These are phyloP conservation scores for Lepidium aucheri DNA, from an alignment of 345 rosid species.

Conservation along the genomic window DNA sequence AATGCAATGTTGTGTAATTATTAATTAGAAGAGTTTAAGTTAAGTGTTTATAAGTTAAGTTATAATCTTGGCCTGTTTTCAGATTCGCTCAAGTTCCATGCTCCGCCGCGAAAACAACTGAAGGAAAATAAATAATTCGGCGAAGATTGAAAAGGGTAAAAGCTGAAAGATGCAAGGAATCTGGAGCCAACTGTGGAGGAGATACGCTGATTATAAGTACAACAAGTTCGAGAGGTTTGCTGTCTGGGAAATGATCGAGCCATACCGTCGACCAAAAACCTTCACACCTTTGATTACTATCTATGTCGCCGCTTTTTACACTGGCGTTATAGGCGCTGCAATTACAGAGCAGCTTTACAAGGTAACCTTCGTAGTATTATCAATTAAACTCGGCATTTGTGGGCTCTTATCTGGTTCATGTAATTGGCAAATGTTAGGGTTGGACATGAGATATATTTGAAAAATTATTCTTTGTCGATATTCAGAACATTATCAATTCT, in stretches of 20 bases:
- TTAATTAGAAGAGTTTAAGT: no score
- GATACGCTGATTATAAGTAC: slow-evolving; percentile 67
- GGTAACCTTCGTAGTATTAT: slow-evolving; percentile 21
- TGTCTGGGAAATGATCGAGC: slow-evolving; percentile 87
- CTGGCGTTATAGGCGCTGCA: slow-evolving; percentile 80
- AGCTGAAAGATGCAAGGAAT: slow-evolving; percentile 27
- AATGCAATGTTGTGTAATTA: no score
- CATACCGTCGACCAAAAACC: slow-evolving; percentile 72
- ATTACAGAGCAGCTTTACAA: slow-evolving; percentile 84
- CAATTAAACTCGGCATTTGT: background rate
- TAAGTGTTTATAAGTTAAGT: no score
- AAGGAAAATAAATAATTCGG: background rate
- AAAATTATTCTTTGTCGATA: background rate
- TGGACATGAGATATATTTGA: background rate
- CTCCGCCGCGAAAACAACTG: slow-evolving; percentile 11
- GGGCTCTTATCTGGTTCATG: background rate
- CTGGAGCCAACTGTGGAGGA: slow-evolving; percentile 80
- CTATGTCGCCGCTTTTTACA: slow-evolving; percentile 79
- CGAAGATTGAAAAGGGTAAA: background rate
- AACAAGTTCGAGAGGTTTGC: slow-evolving; percentile 66
- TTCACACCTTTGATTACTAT: slow-evolving; percentile 59
- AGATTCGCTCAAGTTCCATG: slow-evolving; percentile 3
- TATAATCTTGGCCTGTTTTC: background rate
- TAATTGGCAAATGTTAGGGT: slow-evolving; percentile 12
- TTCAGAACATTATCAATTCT: background rate